Base-by-base conservation (phyloP, 2,329 filamentous ascomycete genomes). In the Aureobasidium lini region DNA sequence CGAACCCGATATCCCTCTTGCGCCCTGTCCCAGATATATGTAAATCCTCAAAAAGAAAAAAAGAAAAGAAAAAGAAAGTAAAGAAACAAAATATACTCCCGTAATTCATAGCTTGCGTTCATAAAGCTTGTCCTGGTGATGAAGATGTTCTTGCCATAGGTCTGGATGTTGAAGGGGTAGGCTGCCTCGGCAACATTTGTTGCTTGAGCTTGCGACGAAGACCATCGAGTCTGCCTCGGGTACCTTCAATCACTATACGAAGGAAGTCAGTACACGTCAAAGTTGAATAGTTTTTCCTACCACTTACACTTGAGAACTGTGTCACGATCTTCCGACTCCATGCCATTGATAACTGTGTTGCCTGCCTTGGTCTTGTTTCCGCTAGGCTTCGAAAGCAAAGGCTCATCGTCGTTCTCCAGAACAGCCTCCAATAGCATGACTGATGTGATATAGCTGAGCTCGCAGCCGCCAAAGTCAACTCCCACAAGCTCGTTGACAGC, bases 401-500 rank as follows among this genome's bases (percentile, higher is more conserved):
- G 69, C 62, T 80, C 76, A 52, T 85, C 90, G 61, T 95, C 91
- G 48, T 82, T 87, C 66, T 99, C 94, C 60, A 99, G 76, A 3
- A 99, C 89, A 15, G 93, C 94, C 75, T 99, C 93, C 13, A 97
- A 81, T 88, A 99, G 94, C 63, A 89, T 84, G 64, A 97, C 91
- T 0, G 94, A 92, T 0, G 94, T 97, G 57, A 90, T 82, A 70
- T 99, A 99, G 16, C 91, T 92, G 29, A 96, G 85, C 69, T 97
- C 92, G 70, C 93, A 97, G 37, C 59, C 57, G 15, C 16, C 16
- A 40, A 57, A 48, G 23, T 57, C 54, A 10, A 29, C n/a, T 60
- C 93, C 91, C 1, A 94, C 90, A 52, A 99, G 88, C 75, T 99
- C 94, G 67, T 95, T 95, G 69, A 97, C 94, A 7, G 94, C 94